A percentile compares a stretch with the other conserved stretches of the same genome.
Conservation (phyloP, 257 asterid species). For the Mitragyna speciosa region DNA sequence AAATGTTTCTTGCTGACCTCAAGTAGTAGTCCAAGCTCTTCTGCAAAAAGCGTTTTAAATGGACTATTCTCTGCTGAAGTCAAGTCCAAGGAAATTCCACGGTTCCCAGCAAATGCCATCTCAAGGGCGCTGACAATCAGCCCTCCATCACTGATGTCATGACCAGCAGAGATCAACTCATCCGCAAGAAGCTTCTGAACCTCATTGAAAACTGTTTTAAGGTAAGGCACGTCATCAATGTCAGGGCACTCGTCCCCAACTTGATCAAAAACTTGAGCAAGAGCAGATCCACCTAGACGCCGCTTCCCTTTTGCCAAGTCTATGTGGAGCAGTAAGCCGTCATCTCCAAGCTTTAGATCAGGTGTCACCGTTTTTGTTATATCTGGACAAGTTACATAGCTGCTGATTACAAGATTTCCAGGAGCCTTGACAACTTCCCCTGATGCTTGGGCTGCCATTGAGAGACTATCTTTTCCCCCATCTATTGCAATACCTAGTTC, state of each 20-base stretch:
- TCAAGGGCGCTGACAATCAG: conserved; percentile 70
- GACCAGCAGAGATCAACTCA: conserved; percentile 83
- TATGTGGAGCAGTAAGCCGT: conserved; percentile 79
- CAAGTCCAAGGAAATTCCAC: conserved; percentile 63
- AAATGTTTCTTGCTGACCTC: conserved; percentile 59
- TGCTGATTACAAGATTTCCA: conserved; percentile 86
- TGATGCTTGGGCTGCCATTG: conserved; percentile 87
- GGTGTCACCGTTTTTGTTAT: conserved; percentile 90
- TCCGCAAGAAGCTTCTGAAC: conserved; percentile 70
- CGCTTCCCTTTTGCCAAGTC: conserved; percentile 85
- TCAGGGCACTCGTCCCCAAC: conserved; percentile 86
- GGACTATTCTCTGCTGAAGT: conserved; percentile 37
- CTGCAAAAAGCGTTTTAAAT: conserved; percentile 66
- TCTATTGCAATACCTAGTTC: conserved; percentile 93
- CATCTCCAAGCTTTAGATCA: conserved; percentile 77
- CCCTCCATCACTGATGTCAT: conserved; percentile 96
- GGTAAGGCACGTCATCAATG: conserved; percentile 74
- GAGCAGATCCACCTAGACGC: conserved; percentile 90
- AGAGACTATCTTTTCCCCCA: conserved; percentile 96
- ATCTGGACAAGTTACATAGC: conserved; percentile 91
- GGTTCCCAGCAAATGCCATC: conserved; percentile 96
- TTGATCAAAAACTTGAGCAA: conserved; percentile 87
- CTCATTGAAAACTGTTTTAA: conserved; percentile 64
- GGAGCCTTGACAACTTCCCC: conserved; percentile 96
- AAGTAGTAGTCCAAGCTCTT: conserved; percentile 81